phyloP scores from a whole-genome alignment of 2,329 filamentous ascomycete species.

The Fusarium dimerum region DNA sequence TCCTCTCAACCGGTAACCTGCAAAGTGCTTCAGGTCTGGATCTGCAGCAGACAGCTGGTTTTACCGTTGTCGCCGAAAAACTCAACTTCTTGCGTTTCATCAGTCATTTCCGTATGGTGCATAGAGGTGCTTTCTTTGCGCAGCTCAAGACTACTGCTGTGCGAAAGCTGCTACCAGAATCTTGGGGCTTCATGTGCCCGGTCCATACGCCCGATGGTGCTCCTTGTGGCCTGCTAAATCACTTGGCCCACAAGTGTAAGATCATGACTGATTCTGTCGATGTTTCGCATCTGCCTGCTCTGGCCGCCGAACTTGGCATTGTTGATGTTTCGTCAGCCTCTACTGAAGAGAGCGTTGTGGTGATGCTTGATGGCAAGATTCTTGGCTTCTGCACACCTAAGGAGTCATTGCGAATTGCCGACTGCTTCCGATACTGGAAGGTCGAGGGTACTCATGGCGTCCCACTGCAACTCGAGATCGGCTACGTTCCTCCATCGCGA shows the following conservation, averaged over 20 bases:
- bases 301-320: slow-evolving; percentile 79
- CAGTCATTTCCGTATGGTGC: slow-evolving; percentile 98
- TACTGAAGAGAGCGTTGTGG: slow-evolving; percentile 79
- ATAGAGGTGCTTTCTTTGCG: slow-evolving; percentile 98
- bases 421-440: slow-evolving; percentile 93
- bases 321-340: slow-evolving; percentile 74
- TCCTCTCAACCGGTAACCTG: slow-evolving; percentile 92
- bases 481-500: slow-evolving; percentile 82
- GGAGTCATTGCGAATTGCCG: slow-evolving; percentile 77
- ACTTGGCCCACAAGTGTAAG: slow-evolving; percentile 92
- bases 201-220: slow-evolving; percentile 96
- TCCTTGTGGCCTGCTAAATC: slow-evolving; percentile 92
- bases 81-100: slow-evolving; percentile 99
- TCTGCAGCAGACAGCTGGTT: slow-evolving; percentile 91
- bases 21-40: slow-evolving; percentile 90
- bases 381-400: slow-evolving; percentile 87
- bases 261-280: slow-evolving; percentile 78
- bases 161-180: slow-evolving; percentile 91
- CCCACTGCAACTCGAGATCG: slow-evolving; percentile 84
- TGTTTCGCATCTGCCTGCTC: slow-evolving; percentile 69
- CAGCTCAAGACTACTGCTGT: slow-evolving; percentile 97
- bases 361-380: slow-evolving; percentile 88
- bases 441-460: slow-evolving; percentile 82
- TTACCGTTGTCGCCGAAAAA: slow-evolving; percentile 96
- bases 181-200: slow-evolving; percentile 96